Percentiles rank a stretch among this genome's conserved stretches.
phyloP scores from a whole-genome alignment of 1,284 basidiomycete genomes.

The Pascua sp. region DNA sequence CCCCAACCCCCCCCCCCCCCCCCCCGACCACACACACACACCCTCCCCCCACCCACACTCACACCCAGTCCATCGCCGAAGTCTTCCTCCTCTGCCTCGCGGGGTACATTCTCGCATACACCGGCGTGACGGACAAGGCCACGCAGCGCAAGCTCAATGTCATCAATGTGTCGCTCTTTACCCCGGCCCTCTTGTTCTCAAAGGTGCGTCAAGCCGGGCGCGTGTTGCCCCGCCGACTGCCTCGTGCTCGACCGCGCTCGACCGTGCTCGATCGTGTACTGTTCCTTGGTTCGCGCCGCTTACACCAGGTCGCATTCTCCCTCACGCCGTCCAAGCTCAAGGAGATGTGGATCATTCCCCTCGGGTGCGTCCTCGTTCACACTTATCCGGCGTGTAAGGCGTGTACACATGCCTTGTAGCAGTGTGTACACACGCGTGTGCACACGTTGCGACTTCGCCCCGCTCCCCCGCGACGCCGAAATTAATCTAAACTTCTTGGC shows the following conservation, averaged over 20 bases:
- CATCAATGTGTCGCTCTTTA: conserved; percentile 71
- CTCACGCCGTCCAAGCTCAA: conserved; percentile 64
- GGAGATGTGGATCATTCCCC: conserved; percentile 87
- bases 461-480: too few relatives aligned
- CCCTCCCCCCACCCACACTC: too few relatives aligned
- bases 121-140: conserved; percentile 79
- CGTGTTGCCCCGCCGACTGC: background rate
- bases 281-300: background rate
- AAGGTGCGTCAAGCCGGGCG: conserved; percentile 63
- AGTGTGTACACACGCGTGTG: too few relatives aligned
- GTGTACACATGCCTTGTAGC: too few relatives aligned
- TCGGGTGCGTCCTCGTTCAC: conserved; percentile 57
- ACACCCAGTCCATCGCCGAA: conserved; percentile 74
- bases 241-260: too few relatives aligned
- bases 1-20: too few relatives aligned
- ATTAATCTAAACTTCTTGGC: too few relatives aligned
- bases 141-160: conserved; percentile 70
- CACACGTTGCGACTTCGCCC: too few relatives aligned
- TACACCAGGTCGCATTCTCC: conserved; percentile 46
- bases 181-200: conserved; percentile 84
- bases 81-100: conserved; percentile 83
- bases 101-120: conserved; percentile 74
- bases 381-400: too few relatives aligned
- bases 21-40: background rate
- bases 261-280: too few relatives aligned